Base-by-base conservation (phyloP, 352 stramenopile genomes). In the Globisporangium lucens region DNA sequence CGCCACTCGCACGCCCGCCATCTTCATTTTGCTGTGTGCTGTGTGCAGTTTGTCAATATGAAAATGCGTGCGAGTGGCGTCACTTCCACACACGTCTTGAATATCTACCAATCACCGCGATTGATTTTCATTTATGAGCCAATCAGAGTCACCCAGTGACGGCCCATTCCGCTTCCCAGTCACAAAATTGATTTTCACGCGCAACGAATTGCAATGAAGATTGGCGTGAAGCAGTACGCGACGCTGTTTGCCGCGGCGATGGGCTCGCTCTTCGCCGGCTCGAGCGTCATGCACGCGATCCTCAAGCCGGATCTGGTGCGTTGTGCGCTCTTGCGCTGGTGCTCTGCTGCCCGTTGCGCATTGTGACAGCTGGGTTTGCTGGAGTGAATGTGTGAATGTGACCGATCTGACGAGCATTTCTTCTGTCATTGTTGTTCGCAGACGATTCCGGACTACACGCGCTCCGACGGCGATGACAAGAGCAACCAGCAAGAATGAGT, bases 201-300 rank as follows among this genome's bases (percentile, higher is more conserved):
- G 27, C 27, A 67, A 22, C 62, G 43, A 76, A 29, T 43, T 46
- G 68, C 27, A 27, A 91, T 93, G 85, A 77, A 78, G 52, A 77
- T 94, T 56, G 80, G 76, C 55, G 76, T 74, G 47, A 87, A 89
- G 75, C 87, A 95, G 68, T 95, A 95, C 71, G 65, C 82, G 43
- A 70, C 81, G 64, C 77, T 95, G 69, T 89, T 93, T 62, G 70
- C 74, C 38, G 79, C 77, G 61, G 83, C 82, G n/a, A 74, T 95
- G 66, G 83, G 82, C 68, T 91, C 87, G 63, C 80, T 95, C 64
- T 93, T 95, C 66, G 85, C 87, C 7, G 87, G 87, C 36, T 95
- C 87, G 36, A 90, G 78, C 72, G 78, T 83, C 72, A 95, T 95
- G 85, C 87, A 95, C 71, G 76, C 75, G 12, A 75, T 95, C 36